Conservation (phyloP, 2,329 filamentous ascomycete species). For the Colletotrichum horii region DNA sequence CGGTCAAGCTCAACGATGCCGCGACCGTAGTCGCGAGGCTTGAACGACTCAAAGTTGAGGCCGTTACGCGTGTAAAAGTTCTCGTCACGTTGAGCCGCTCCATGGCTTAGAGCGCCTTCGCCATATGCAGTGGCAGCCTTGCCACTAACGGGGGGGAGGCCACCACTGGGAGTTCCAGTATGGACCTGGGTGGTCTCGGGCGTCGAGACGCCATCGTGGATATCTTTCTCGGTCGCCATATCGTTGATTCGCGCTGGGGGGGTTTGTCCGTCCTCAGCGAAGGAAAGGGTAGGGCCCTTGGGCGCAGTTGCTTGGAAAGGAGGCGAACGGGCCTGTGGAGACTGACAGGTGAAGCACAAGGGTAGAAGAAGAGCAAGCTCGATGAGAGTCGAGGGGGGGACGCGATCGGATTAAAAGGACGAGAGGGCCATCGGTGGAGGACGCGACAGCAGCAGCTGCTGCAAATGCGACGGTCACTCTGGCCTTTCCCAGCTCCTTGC, state of each 20-base stretch:
- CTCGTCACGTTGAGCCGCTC: not conserved
- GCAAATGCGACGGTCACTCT: not conserved
- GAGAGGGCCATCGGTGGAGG: not conserved
- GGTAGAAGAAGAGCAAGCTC: not conserved
- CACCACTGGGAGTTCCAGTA: not conserved
- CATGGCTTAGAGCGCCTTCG: not conserved
- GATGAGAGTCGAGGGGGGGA: not conserved
- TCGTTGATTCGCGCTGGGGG: not conserved
- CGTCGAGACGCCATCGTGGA: constrained; percentile 13
- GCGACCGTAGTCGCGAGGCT: constrained; percentile 23
- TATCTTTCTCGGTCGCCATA: constrained; percentile 9
- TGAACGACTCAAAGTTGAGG: constrained; percentile 28
- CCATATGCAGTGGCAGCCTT: not conserved
- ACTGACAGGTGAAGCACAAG: constrained; percentile 1
- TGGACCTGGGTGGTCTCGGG: constrained; percentile 14
- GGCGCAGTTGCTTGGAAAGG: not conserved
- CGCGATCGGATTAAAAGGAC: constrained; percentile 4
- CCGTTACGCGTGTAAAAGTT: constrained; percentile 26
- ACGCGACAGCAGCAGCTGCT: not conserved
- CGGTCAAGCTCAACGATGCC: constrained; percentile 29
- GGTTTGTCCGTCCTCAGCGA: not conserved
- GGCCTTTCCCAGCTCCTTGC: not conserved
- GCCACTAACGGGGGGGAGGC: not conserved
- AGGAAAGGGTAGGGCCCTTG: not conserved
- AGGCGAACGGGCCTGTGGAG: not conserved